Base-by-base conservation (phyloP, 2,329 filamentous ascomycete species). In the Fusarium clavum region DNA sequence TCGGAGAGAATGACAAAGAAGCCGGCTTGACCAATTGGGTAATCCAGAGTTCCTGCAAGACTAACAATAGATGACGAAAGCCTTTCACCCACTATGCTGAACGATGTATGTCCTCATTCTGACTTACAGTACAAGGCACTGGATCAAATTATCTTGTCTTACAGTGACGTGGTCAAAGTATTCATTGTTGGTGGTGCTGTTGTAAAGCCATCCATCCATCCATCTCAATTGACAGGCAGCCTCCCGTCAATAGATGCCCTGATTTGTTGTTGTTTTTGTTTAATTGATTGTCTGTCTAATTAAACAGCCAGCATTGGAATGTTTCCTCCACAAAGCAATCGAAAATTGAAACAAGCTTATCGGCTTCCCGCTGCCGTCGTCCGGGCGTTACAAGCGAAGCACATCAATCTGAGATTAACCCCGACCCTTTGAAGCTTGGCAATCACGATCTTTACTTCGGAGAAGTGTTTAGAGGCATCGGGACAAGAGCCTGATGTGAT, bases 271-370 rank as follows among this genome's bases (percentile, higher is more conserved):
- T 64, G 52, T 29, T 41, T 45, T 20, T 22, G 53, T 29, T 56
- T 29, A 41, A 51, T 57, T 51, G 20, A 51, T 51, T 12, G 53
- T 45, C 30, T 22, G 25, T n/a, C 46, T 34, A 46, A 70, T 56
- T 27, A 53, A 43, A 53, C 27, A 48, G 32, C 3, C 16, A 34
- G 16, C 32, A 30, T 29, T 27, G 41, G 22, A 59, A 64, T 47
- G 52, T 30, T 34, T 49, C 24, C 59, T 58, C 56, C 45, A n/a
- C 64, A 71, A 25, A 58, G 51, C 14, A 64, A 38, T n/a, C 43
- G 27, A 41, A 60, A 18, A 64, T 46, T 47, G 41, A 69, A 71
- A 71, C 68, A 71, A 71, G 68, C 68, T 71, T 71, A 71, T 71
- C 60, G 48, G 49, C 56, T 66, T 69, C 64, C 68, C 68, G 68